These are phyloP conservation scores for Hansfordia pulvinata DNA, from an alignment of 2,329 filamentous ascomycete species.

Conservation along the genomic window DNA sequence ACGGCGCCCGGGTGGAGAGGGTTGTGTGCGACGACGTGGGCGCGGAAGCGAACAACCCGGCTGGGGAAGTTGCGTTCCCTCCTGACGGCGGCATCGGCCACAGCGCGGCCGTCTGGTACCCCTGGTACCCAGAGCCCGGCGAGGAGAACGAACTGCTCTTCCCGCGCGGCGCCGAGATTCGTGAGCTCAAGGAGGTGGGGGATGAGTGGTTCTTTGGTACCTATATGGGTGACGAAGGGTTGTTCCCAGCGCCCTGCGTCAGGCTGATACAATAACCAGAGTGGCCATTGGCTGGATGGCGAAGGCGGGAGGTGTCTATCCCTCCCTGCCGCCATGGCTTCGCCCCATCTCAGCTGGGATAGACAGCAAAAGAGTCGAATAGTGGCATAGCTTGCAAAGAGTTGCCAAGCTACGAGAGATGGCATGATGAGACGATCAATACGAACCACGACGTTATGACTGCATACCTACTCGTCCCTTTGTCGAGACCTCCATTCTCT, in stretches of 20 bases:
- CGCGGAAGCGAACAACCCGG: slow-evolving; percentile 20
- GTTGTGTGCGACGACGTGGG: slow-evolving; percentile 38
- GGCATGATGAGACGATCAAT: too few species aligned
- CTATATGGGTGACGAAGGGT: slow-evolving; percentile 65
- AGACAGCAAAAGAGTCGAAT: too few species aligned
- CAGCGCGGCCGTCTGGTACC: slow-evolving; percentile 53
- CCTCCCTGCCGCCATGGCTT: too few species aligned
- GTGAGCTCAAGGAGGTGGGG: slow-evolving; percentile 76
- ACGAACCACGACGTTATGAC: too few species aligned
- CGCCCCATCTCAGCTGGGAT: too few species aligned
- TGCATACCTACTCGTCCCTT: too few species aligned
- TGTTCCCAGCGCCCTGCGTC: slow-evolving; percentile 75
- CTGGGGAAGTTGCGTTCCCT: slow-evolving; percentile 37
- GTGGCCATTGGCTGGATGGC: slow-evolving; percentile 20
- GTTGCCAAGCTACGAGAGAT: too few species aligned
- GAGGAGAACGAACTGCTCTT: slow-evolving; percentile 70
- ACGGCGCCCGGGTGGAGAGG: slow-evolving; percentile 24
- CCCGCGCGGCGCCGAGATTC: slow-evolving; percentile 68
- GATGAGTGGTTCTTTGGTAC: slow-evolving; percentile 82
- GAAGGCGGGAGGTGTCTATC: slow-evolving; percentile 16
- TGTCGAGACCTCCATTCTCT: too few species aligned
- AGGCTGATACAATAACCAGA: slow-evolving; percentile 24
- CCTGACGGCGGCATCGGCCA: slow-evolving; percentile 63
- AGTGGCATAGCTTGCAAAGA: too few species aligned
- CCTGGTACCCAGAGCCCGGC: slow-evolving; percentile 57